Evolutionary conservation across 1,284 basidiomycete species (phyloP).

Genomic region (Ganoderma sp.): DNA sequence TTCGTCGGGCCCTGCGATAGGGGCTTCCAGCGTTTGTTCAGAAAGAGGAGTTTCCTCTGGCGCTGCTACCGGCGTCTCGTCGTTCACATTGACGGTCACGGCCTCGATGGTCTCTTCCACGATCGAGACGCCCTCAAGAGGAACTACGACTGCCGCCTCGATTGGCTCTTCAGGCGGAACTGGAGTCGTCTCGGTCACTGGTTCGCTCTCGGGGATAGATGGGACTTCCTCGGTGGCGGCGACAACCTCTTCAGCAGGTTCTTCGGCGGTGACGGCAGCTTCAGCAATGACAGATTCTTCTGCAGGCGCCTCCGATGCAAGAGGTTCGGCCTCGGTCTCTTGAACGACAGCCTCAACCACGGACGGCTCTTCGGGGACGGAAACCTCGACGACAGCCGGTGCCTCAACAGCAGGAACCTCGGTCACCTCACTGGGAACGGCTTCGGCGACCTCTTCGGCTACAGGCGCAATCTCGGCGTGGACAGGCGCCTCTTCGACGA

Average conservation of each 20-base stretch:
- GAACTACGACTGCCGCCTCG: conserved; percentile 11
- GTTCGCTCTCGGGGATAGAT: not conserved
- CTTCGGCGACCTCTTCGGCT: not conserved
- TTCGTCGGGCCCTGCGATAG: conserved; percentile 1
- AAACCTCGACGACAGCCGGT: not conserved
- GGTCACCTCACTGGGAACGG: not conserved
- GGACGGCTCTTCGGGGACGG: not conserved
- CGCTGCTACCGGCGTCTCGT: conserved; percentile 15
- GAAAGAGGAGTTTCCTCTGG: not conserved
- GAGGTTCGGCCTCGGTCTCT: not conserved
- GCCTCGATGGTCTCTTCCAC: conserved; percentile 6
- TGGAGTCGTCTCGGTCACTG: not conserved
- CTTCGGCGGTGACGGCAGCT: not conserved
- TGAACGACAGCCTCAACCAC: not conserved
- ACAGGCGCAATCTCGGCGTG: not conserved
- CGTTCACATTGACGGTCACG: not conserved
- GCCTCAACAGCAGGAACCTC: conserved; percentile 1
- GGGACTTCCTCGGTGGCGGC: not conserved
- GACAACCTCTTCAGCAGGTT: not conserved
- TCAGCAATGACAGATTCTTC: conserved; percentile 7
- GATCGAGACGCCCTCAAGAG: conserved; percentile 9
- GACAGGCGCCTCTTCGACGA: conserved; percentile 15
- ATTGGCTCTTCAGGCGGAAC: not conserved
- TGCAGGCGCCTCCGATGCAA: not conserved
- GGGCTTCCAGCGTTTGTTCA: conserved; percentile 23